Evolutionary conservation across 352 stramenopile genomes (phyloP).

Genomic region (Pythium aristosporum): DNA sequence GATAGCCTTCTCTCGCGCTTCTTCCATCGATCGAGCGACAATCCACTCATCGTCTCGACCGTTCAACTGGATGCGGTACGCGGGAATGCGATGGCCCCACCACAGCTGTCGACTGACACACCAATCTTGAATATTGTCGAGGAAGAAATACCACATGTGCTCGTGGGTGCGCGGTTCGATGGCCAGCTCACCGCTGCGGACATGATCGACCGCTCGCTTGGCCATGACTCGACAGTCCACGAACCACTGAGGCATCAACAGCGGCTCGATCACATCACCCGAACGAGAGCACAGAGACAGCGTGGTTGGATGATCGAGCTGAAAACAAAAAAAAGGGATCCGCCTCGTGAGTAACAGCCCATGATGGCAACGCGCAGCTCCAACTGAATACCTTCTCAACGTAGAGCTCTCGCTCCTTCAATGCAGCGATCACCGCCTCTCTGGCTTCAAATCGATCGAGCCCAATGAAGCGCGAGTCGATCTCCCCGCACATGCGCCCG

Average conservation of each 20-base stretch:
- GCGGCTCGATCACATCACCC: slow-evolving; percentile 98
- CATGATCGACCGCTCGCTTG: slow-evolving; percentile 74
- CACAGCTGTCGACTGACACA: slow-evolving; percentile 99
- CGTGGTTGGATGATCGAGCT: slow-evolving; percentile 75
- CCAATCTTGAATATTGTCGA: slow-evolving; percentile 99
- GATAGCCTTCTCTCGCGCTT: slow-evolving; percentile 88
- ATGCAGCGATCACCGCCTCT: slow-evolving; percentile 88
- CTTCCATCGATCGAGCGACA: slow-evolving; percentile 75
- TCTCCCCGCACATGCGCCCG: slow-evolving; percentile 72
- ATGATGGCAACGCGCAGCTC: background rate
- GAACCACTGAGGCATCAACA: slow-evolving; percentile 99
- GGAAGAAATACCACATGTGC: slow-evolving; percentile 97
- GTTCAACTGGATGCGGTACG: slow-evolving; percentile 93
- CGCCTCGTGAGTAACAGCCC: background rate
- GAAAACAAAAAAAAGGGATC: background rate
- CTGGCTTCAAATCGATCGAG: slow-evolving; percentile 96
- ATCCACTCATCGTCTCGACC: slow-evolving; percentile 59
- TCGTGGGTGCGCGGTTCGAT: slow-evolving; percentile 88
- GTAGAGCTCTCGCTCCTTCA: slow-evolving; percentile 85
- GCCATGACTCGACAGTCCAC: slow-evolving; percentile 88
- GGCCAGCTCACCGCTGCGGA: slow-evolving; percentile 74
- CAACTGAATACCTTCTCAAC: slow-evolving; percentile 91
- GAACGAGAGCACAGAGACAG: slow-evolving; percentile 97
- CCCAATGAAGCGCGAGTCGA: slow-evolving; percentile 87
- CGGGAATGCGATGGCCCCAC: slow-evolving; percentile 99